Base-by-base conservation (phyloP, 2,329 filamentous ascomycete genomes). In the Penicillium sp. region DNA sequence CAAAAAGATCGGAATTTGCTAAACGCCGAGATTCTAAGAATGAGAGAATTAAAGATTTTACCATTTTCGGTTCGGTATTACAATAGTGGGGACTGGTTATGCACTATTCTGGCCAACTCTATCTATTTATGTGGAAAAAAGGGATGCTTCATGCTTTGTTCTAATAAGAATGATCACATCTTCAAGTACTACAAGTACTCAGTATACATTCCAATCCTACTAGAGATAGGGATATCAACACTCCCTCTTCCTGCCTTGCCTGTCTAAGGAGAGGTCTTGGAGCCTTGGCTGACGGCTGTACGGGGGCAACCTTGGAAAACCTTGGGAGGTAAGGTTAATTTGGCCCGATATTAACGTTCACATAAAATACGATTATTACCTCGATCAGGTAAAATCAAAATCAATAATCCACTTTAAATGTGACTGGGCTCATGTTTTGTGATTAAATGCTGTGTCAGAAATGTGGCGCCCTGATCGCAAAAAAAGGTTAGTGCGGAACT, bases 401-500 rank as follows among this genome's bases (percentile, higher is more conserved):
- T 45, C 42, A 38, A 24, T 22, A 34, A 22, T 41, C 47, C 47
- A 51, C 42, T n/a, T 43, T 45, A 54, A 53, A 51, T 56, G 52
- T 50, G 38, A 40, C 36, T 38, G 36, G 36, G n/a, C 36, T 38
- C 36, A n/a, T 38, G 18, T 21, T 40, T 18, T 40, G n/a, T 10
- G 38, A 18, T 18, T 40, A 40, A 22, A 18, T 21, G 59, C 55
- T 56, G 54, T 59, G 56, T 64, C 59, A 55, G 52, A 61, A 66
- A 58, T 49, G 66, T 68, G 65, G 68, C 68, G 68, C 65, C 66
- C 63, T 67, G 68, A 67, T 71, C 66, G 63, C 65, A 64, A 51
- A 57, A 66, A 63, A 48, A 61, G 62, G 64, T 67, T 73, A 70
- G 70, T 67, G 68, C 64, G 63, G 59, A 64, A 69, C 73, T 70